These are phyloP conservation scores for Pythium sp. DNA, from an alignment of 352 stramenopile species.

Conservation along the genomic window DNA sequence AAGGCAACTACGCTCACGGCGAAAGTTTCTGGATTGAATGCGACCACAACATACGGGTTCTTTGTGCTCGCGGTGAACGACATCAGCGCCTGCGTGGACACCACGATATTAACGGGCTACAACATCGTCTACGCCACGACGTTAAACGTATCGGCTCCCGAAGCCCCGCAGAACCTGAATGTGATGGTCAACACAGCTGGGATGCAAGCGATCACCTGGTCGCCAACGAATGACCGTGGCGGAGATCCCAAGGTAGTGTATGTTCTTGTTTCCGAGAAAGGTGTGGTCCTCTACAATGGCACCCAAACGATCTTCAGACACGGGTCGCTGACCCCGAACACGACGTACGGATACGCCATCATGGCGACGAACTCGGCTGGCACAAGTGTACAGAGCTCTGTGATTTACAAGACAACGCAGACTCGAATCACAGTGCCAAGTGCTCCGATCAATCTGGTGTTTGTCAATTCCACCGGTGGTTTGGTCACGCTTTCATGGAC, in stretches of 20 bases:
- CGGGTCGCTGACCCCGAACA: conserved; percentile 32
- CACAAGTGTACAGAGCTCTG: conserved; percentile 24
- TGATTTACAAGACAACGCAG: conserved; percentile 24
- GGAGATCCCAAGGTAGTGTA: conserved; percentile 34
- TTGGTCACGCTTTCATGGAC: conserved; percentile 45
- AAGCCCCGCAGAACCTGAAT: conserved; percentile 29
- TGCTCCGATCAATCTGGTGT: conserved; percentile 22
- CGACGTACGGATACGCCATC: conserved; percentile 43
- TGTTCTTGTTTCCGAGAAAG: conserved; percentile 29
- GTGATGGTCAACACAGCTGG: conserved; percentile 34
- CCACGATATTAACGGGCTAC: conserved; percentile 24
- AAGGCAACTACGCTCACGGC: conserved; percentile 23
- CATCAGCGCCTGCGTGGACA: conserved; percentile 39
- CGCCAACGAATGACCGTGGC: conserved; percentile 33
- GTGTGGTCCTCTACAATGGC: conserved; percentile 38
- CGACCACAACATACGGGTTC: conserved; percentile 58
- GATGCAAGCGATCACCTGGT: conserved; percentile 46
- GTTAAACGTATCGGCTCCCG: conserved; percentile 25
- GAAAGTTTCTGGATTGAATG: conserved; percentile 37
- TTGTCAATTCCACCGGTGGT: conserved; percentile 23
- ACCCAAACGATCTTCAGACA: conserved; percentile 34
- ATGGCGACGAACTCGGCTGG: conserved; percentile 41
- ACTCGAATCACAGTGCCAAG: conserved; percentile 24
- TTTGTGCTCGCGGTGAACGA: conserved; percentile 52
- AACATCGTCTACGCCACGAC: conserved; percentile 37